Evolutionary conservation across 2,329 filamentous ascomycete species (phyloP), one percentile per base, ranked within the genome.

Genomic region (Colletotrichum acutatum): DNA sequence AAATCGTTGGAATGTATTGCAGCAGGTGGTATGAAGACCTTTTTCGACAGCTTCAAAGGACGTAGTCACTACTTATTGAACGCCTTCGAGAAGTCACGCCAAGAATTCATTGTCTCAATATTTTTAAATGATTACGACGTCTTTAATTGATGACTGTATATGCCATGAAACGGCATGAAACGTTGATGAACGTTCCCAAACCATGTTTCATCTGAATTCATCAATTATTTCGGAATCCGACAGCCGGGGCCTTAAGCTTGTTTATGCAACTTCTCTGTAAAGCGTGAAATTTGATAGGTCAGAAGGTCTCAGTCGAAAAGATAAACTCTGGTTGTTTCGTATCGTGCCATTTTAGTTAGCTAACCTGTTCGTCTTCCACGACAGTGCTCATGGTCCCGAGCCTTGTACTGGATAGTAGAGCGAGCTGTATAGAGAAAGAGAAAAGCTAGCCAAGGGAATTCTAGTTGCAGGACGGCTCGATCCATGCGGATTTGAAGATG

Each of bases 91-190:
- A 49, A 49, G 0, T 19, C 16, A 37, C 3, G 19, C 42, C 42
- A 49, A 49, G 42, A n/a, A 9, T 2, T 42, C 5, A 5, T 5
- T 42, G 14, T 14, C 37, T 16, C 6, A 6, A 16, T 14, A 14
- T 19, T 14, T 19, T 42, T 19, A n/a, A 49, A 9, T 49, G 42
- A 49, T 49, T 49, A 19, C 42, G 7, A 8, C 19, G 42, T 49
- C 53, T 37, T 61, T 66, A 32, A 65, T 8, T 65, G 26, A 1
- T 26, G 19, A 4, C 30, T 65, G 5, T 14, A 9, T 22, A 22
- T 57, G 28, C 26, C 9, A 46, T 73, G 71, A 73, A 73, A 73
- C 71, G 34, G 19, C 3, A 11, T 71, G 71, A 70, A 73, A 73
- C 71, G 28, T 30, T 37, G 46, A 61, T 37, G 26, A 26, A 34